A percentile compares a stretch with the other conserved stretches of the same genome.
Evolutionary conservation across 768 basidiomycete genomes (phyloP).

Genomic region (Mycena sanguinolenta): DNA sequence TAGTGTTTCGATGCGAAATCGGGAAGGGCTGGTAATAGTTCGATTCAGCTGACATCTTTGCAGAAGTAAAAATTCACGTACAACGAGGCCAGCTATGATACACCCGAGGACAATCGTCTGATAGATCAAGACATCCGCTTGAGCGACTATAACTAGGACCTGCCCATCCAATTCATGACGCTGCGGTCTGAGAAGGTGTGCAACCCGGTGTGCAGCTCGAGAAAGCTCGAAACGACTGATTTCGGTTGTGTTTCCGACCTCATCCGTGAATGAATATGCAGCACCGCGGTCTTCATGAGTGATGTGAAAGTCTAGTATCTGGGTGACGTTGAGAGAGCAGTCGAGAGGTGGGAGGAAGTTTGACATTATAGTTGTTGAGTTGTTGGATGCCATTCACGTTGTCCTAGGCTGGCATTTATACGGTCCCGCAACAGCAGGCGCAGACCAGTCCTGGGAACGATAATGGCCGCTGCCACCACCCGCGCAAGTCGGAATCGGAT

Average conservation of each 20-base stretch:
- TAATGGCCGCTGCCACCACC: no score
- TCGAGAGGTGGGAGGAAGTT: conserved; percentile 21
- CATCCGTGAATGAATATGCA: conserved; percentile 42
- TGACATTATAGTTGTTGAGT: background rate
- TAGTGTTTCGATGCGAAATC: conserved; percentile 56
- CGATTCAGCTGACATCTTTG: background rate
- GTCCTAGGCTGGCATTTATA: conserved; percentile 14
- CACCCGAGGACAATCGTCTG: conserved; percentile 56
- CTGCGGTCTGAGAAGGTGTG: conserved; percentile 53
- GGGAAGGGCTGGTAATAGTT: conserved; percentile 51
- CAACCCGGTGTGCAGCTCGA: conserved; percentile 59
- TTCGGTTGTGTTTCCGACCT: conserved; percentile 35
- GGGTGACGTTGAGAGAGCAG: conserved; percentile 23
- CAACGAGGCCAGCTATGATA: conserved; percentile 52
- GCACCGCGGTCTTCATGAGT: background rate
- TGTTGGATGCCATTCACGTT: no score
- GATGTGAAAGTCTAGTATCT: conserved; percentile 16
- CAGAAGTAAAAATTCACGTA: conserved; percentile 33
- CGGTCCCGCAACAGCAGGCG: no score
- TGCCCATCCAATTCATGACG: conserved; percentile 46
- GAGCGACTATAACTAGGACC: conserved; percentile 53
- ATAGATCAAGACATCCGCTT: conserved; percentile 51
- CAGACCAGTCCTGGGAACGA: no score
- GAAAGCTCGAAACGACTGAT: conserved; percentile 59
- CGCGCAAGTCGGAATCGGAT: no score